Conservation (phyloP, 805 yeast genomes). For the Candida sonorensis region DNA sequence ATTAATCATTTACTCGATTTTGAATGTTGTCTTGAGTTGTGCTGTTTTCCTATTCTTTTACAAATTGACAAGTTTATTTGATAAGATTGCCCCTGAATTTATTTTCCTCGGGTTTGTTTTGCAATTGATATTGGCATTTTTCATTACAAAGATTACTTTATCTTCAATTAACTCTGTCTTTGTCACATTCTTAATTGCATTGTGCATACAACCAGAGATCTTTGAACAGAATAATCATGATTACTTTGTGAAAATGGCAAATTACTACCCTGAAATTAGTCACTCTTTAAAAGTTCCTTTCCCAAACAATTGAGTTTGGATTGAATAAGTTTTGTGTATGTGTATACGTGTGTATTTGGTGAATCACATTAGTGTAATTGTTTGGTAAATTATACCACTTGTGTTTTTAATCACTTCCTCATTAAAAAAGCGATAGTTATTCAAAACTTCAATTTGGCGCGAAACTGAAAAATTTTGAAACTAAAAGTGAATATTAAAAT, state of each 20-base stretch:
- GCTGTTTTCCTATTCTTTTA: conserved; percentile 10
- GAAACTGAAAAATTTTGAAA: too few species aligned
- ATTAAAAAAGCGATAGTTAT: too few species aligned
- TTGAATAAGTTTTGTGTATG: too few species aligned
- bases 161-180: conserved; percentile 77
- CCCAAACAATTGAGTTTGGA: conserved; percentile 17
- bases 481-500: too few species aligned
- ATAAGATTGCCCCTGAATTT: conserved; percentile 20
- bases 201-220: conserved; percentile 80
- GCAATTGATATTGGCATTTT: conserved; percentile 60
- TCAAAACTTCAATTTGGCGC: too few species aligned
- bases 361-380: too few species aligned
- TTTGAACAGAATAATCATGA: conserved; percentile 68
- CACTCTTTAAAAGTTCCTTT: conserved; percentile 24
- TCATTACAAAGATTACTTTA: conserved; percentile 65
- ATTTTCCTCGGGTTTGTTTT: conserved; percentile 20
- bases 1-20: conserved; percentile 64
- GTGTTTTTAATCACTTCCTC: too few species aligned
- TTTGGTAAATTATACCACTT: too few species aligned
- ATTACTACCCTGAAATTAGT: conserved; percentile 26
- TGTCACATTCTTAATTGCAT: conserved; percentile 76
- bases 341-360: too few species aligned
- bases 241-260: conserved; percentile 23
- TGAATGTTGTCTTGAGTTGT: conserved; percentile 46
- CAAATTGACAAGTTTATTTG: conserved; percentile 8